Evolutionary conservation across 805 yeast species (phyloP).

Genomic region (Candida sithepensis): DNA sequence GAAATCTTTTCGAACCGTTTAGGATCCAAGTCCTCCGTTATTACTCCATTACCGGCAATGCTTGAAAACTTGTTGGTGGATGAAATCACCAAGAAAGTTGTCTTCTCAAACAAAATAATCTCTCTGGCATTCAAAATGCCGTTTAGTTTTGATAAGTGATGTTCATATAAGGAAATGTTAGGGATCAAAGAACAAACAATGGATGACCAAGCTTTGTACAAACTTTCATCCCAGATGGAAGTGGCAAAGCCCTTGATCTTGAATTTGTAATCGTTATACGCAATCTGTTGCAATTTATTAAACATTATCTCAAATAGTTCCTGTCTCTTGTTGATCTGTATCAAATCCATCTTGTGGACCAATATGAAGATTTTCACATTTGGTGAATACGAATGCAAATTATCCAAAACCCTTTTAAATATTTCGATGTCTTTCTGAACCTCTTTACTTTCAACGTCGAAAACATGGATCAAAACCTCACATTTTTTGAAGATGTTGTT

Average conservation of each 20-base stretch:
- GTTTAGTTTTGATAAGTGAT: conserved; percentile 69
- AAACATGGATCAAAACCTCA: conserved; percentile 92
- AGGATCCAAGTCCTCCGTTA: conserved; percentile 58
- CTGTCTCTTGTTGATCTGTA: conserved; percentile 78
- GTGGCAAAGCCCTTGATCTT: conserved; percentile 85
- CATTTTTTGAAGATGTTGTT: conserved; percentile 94
- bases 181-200: conserved; percentile 95
- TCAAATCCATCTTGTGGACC: conserved; percentile 94
- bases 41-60: conserved; percentile 1
- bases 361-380: conserved; percentile 88
- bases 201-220: conserved; percentile 95
- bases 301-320: conserved; percentile 83
- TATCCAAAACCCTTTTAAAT: conserved; percentile 77
- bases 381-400: conserved; percentile 80
- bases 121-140: conserved; percentile 79
- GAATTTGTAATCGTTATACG: conserved; percentile 57
- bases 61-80: conserved; percentile 38
- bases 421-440: conserved; percentile 92
- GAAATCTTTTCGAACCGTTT: conserved; percentile 92
- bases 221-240: conserved; percentile 94
- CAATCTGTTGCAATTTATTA: conserved; percentile 71
- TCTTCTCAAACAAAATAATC: conserved; percentile 85
- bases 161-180: conserved; percentile 77
- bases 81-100: conserved; percentile 83
- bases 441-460: conserved; percentile 91